These are phyloP conservation scores for Kalmanozyma brasiliensis DNA, from an alignment of 1,284 basidiomycete species.

Conservation along the genomic window DNA sequence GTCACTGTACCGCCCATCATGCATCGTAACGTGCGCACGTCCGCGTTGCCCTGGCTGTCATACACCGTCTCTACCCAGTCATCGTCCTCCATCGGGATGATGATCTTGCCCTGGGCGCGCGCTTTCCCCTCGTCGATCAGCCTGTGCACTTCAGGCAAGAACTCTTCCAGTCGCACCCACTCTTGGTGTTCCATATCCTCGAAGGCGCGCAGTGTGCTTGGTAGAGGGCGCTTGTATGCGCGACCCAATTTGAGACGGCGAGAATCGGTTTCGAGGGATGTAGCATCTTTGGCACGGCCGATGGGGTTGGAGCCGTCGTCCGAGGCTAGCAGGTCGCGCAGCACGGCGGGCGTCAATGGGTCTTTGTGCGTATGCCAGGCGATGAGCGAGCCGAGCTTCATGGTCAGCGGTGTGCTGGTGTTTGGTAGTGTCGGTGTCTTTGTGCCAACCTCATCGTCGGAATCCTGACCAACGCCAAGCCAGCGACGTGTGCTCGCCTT, in stretches of 20 bases:
- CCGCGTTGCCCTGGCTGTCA: conserved; percentile 14
- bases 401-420: not conserved
- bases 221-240: conserved; percentile 16
- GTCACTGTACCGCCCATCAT: conserved; percentile 16
- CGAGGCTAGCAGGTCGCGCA: conserved; percentile 8
- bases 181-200: conserved; percentile 27
- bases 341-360: not conserved
- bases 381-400: conserved; percentile 6
- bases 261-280: conserved; percentile 2
- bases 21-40: conserved; percentile 1
- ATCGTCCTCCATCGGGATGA: conserved; percentile 14
- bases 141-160: not conserved
- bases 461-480: conserved; percentile 10
- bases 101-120: conserved; percentile 19
- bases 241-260: conserved; percentile 19
- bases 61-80: conserved; percentile 15
- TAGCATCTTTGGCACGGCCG: conserved; percentile 15
- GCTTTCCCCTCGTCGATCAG: conserved; percentile 17
- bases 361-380: not conserved
- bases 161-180: conserved; percentile 22
- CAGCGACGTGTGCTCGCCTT: conserved; percentile 21
- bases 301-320: not conserved
- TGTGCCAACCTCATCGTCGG: not conserved
- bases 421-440: not conserved
- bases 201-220: conserved; percentile 6